A percentile compares a stretch with the other conserved stretches of the same genome.
phyloP scores from a whole-genome alignment of 2,329 filamentous ascomycete species.

The Grosmannia clavigera region DNA sequence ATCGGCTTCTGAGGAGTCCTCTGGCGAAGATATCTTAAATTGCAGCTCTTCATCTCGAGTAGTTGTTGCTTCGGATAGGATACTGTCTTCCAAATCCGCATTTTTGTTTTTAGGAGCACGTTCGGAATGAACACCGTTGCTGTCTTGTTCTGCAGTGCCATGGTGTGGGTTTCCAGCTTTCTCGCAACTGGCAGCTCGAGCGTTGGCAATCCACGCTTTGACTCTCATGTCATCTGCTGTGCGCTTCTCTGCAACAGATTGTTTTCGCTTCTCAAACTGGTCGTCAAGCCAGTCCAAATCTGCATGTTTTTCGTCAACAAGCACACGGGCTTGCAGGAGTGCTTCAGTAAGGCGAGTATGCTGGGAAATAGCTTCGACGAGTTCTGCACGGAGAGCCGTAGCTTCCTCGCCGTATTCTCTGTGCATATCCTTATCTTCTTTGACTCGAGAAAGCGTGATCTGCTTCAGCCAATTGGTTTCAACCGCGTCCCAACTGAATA shows the following conservation, averaged over 20 bases:
- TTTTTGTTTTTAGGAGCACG: not conserved
- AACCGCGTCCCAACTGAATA: conserved; percentile 22
- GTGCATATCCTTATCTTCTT: conserved; percentile 20
- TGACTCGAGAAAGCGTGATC: conserved; percentile 8
- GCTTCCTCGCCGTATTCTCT: conserved; percentile 20
- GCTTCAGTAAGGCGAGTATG: conserved; percentile 25
- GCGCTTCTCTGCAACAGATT: not conserved
- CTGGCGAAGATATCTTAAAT: not conserved
- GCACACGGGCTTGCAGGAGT: conserved; percentile 20
- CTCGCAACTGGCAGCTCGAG: not conserved
- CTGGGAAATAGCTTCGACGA: conserved; percentile 22
- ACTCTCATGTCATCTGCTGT: conserved; percentile 5
- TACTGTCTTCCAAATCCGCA: not conserved
- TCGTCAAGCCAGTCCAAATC: conserved; percentile 10
- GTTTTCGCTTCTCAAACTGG: not conserved
- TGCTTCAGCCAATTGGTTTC: conserved; percentile 20
- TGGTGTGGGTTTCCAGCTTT: not conserved
- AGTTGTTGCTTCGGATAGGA: not conserved
- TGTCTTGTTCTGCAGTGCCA: not conserved
- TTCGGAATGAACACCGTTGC: not conserved
- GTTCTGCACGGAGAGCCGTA: conserved; percentile 19
- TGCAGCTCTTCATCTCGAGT: not conserved
- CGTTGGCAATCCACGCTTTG: conserved; percentile 5
- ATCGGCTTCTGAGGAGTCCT: not conserved
- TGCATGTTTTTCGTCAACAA: conserved; percentile 7